Evolutionary conservation across 192 early-diverging fungal genomes (phyloP), one percentile per base, ranked within the genome.

Genomic region (Entomortierella beljakovae): DNA sequence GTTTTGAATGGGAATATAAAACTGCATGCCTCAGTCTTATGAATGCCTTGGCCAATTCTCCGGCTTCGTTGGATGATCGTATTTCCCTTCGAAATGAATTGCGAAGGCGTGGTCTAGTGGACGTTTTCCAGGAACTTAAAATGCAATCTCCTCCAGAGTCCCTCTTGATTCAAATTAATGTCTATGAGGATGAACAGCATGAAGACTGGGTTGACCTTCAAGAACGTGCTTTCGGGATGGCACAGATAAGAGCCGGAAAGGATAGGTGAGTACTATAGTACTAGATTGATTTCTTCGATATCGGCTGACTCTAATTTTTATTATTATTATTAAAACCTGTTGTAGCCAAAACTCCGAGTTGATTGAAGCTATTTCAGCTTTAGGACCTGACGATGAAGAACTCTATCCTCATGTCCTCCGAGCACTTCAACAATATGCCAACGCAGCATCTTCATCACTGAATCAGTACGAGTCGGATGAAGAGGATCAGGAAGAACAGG

Each of bases 71-170:
- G 57, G 81, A 84, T 26, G 80, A 79, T 15, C 62, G 87, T 31
- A 72, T 80, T 20, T 67, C 70, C 22, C 35, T 88, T 9, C 57
- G 84, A 42, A 76, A 80, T 26, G 87, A 88, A 51, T 63, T 88
- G 31, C 57, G 82, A 37, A 63, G 85, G 46, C 81, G 87, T 37
- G 87, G 87, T 13, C 54, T 88, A 15, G 82, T 82, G 48, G 85
- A 82, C 31, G 80, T 72, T 22, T 81, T 88, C 32, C 72, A 81
- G 49, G 71, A 71, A 28, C 28, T 69, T 23, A 46, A 81, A 40
- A 57, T 59, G 60, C 71, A 82, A 37, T 63, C 64, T 7, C 84
- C 84, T 10, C 81, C 81, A 34, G 84, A 85, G 37, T 83, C 72
- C 13, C 58, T 85, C 11, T 40, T 81, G 31, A 77, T 69, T 3